phyloP scores from a whole-genome alignment of 129 eudicot genomes.

The Centrapalus pauciflorus region DNA sequence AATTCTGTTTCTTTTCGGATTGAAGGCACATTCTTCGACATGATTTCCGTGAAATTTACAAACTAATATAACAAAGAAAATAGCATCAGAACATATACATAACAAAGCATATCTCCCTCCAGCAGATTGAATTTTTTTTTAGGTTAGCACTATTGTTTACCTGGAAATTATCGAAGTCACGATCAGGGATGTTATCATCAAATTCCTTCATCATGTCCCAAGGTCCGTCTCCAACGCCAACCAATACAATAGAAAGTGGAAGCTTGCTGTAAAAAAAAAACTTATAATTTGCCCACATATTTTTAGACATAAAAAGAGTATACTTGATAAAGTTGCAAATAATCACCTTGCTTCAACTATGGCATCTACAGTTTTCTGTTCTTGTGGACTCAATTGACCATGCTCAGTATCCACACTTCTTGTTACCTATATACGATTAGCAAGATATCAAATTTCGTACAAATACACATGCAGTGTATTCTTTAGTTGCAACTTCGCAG shows the following conservation, averaged over 20 bases:
- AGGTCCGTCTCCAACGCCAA: constrained; percentile 99
- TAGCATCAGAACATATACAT: background rate
- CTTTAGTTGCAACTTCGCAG: too few species aligned
- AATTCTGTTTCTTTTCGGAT: constrained; percentile 89
- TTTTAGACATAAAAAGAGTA: background rate
- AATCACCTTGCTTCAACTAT: constrained; percentile 87
- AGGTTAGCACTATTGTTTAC: constrained; percentile 29
- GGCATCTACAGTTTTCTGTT: constrained; percentile 81
- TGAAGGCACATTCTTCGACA: constrained; percentile 59
- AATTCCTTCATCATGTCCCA: constrained; percentile 99
- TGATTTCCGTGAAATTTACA: constrained; percentile 90
- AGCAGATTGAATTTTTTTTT: background rate
- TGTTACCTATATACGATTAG: constrained; percentile 62
- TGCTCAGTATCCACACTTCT: constrained; percentile 80
- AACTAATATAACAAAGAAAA: constrained; percentile 40
- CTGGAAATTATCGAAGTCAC: constrained; percentile 95
- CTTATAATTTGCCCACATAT: background rate
- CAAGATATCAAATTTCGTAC: background rate
- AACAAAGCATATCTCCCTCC: background rate
- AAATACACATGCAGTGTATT: background rate
- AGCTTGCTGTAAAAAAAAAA: constrained; percentile 54
- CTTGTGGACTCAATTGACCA: constrained; percentile 86
- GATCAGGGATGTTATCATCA: constrained; percentile 91
- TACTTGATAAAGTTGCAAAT: constrained; percentile 10
- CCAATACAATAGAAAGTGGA: constrained; percentile 84